A percentile compares a stretch with the other conserved stretches of the same genome.
phyloP scores from a whole-genome alignment of 2,329 filamentous ascomycete species.

The Trichocomaceae sp. region DNA sequence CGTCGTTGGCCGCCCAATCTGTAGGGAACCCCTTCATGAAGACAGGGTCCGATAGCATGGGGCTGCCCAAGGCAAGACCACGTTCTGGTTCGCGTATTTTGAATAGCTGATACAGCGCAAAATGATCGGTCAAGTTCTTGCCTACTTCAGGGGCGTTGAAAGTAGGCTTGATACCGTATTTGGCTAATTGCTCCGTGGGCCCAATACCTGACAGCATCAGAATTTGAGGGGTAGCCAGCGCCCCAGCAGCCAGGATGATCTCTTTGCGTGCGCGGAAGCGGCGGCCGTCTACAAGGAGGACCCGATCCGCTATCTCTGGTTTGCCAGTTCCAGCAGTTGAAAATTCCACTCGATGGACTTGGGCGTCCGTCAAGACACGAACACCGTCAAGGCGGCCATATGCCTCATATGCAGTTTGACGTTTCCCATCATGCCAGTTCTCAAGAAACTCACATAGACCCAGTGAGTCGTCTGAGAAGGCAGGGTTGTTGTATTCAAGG shows the following conservation, averaged over 20 bases:
- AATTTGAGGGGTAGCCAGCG: slow-evolving; percentile 28
- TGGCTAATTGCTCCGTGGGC: slow-evolving; percentile 20
- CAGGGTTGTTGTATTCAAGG: slow-evolving; percentile 19
- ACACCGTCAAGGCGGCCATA: slow-evolving; percentile 18
- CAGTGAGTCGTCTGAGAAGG: slow-evolving; percentile 23
- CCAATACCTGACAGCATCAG: slow-evolving; percentile 33
- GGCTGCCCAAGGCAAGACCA: slow-evolving; percentile 31
- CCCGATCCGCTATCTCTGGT: slow-evolving; percentile 16
- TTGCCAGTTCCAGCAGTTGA: neutral
- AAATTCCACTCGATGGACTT: neutral
- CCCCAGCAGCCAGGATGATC: slow-evolving; percentile 28
- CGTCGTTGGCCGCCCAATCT: slow-evolving; percentile 31
- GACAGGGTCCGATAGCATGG: slow-evolving; percentile 24
- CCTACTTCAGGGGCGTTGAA: slow-evolving; percentile 21
- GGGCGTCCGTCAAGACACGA: neutral
- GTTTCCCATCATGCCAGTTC: slow-evolving; percentile 19
- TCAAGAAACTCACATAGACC: slow-evolving; percentile 27
- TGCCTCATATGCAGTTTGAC: slow-evolving; percentile 23
- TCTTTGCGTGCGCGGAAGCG: slow-evolving; percentile 22
- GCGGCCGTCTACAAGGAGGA: slow-evolving; percentile 21
- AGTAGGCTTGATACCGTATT: slow-evolving; percentile 26
- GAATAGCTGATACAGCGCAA: slow-evolving; percentile 24
- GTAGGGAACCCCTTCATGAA: slow-evolving; percentile 30
- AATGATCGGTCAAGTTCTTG: slow-evolving; percentile 21
- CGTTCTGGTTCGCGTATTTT: slow-evolving; percentile 27